Conservation (phyloP, 345 rosid species). For the Lepidium africanum region DNA sequence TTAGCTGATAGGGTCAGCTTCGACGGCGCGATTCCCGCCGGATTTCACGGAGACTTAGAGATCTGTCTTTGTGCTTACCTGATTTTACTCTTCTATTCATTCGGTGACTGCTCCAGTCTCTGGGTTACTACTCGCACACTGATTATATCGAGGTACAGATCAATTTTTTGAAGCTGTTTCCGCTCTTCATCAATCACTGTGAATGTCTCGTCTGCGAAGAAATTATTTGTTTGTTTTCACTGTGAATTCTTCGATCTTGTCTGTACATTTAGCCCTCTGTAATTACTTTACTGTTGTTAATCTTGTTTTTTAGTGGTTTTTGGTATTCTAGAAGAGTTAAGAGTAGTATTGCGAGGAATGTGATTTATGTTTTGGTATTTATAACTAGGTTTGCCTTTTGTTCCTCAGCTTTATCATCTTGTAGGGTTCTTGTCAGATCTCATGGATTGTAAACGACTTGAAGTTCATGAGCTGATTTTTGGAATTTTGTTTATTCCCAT, state of each 20-base stretch:
- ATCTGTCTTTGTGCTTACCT: slow-evolving; percentile 15
- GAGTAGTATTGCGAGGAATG: not conserved
- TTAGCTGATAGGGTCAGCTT: slow-evolving; percentile 28
- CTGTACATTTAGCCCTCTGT: not conserved
- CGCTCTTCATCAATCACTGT: not conserved
- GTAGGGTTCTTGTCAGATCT: slow-evolving; percentile 16
- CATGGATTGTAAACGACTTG: not conserved
- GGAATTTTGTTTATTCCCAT: not conserved
- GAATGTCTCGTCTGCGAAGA: not conserved
- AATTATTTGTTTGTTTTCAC: not conserved
- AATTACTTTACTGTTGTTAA: not conserved
- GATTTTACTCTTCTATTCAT: not conserved
- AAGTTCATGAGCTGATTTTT: not conserved
- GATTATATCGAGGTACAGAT: slow-evolving; percentile 15
- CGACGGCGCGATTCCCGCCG: slow-evolving; percentile 26
- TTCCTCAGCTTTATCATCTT: not conserved
- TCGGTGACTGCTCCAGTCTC: not conserved
- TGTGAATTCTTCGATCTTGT: slow-evolving; percentile 9
- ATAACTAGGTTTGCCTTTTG: not conserved
- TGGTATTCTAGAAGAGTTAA: not conserved
- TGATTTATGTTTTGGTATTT: not conserved
- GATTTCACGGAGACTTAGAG: slow-evolving; percentile 16
- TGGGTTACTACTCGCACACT: not conserved
- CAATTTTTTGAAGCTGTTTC: not conserved
- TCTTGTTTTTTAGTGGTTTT: not conserved